Evolutionary conservation across 805 yeast species (phyloP).

Genomic region (Candida insectorum): DNA sequence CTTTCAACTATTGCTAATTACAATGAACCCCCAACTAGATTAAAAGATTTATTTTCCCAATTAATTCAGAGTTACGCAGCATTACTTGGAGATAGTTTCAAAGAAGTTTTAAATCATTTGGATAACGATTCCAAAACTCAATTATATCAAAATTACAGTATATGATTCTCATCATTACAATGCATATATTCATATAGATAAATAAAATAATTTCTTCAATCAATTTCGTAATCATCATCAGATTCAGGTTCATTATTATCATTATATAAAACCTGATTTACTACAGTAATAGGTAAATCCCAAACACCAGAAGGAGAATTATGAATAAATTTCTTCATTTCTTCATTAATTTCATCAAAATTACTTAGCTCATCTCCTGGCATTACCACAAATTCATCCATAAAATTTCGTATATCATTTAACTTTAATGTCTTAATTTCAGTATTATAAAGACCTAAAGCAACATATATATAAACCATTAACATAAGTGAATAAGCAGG

Average conservation of each 20-base stretch:
- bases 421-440: constrained; percentile 66
- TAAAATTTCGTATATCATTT: constrained; percentile 58
- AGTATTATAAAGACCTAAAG: constrained; percentile 67
- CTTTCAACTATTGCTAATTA: constrained; percentile 59
- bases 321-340: constrained; percentile 40
- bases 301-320: constrained; percentile 77
- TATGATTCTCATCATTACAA: constrained; percentile 2
- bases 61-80: constrained; percentile 44
- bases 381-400: constrained; percentile 58
- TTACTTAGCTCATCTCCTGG: constrained; percentile 15
- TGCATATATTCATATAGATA: constrained; percentile 4
- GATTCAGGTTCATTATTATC: constrained; percentile 1
- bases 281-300: constrained; percentile 75
- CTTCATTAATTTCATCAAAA: constrained; percentile 3
- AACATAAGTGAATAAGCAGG: constrained; percentile 69
- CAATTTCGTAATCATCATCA: not conserved
- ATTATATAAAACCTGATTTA: constrained; percentile 58
- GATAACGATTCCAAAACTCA: constrained; percentile 26
- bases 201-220: constrained; percentile 5
- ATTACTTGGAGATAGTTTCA: constrained; percentile 44
- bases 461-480: constrained; percentile 71
- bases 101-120: constrained; percentile 26
- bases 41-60: constrained; percentile 43
- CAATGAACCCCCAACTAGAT: constrained; percentile 45
- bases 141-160: constrained; percentile 19